A percentile compares a stretch with the other conserved stretches of the same genome.
Evolutionary conservation across 2,329 filamentous ascomycete species (phyloP).

Genomic region (Microcyclosporella mali): DNA sequence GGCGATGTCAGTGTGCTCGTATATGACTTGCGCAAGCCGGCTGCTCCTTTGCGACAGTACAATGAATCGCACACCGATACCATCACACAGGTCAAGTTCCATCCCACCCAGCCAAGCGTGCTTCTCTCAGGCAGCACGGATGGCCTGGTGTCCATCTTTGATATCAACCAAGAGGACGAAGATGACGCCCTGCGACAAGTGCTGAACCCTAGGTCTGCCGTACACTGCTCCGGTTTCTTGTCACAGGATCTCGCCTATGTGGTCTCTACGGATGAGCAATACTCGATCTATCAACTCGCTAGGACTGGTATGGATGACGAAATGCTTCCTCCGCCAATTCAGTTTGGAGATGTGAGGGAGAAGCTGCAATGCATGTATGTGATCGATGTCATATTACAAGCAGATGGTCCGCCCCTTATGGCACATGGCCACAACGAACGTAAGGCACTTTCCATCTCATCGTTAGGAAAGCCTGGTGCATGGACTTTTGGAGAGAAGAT

Average conservation of each 20-base stretch:
- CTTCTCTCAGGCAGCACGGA: conserved; percentile 74
- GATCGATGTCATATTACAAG: conserved; percentile 55
- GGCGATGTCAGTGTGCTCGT: conserved; percentile 35
- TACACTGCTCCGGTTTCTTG: conserved; percentile 70
- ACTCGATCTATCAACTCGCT: conserved; percentile 65
- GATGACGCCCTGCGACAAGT: conserved; percentile 73
- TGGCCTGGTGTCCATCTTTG: conserved; percentile 70
- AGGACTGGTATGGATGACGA: conserved; percentile 56
- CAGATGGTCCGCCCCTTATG: conserved; percentile 24
- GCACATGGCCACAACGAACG: conserved; percentile 28
- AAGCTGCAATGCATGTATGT: conserved; percentile 68
- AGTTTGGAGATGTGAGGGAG: conserved; percentile 64
- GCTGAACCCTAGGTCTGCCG: conserved; percentile 68
- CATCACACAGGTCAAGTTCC: conserved; percentile 49
- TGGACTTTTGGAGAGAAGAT: conserved; percentile 27
- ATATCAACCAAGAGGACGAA: conserved; percentile 64
- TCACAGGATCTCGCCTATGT: conserved; percentile 60
- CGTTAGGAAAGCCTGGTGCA: conserved; percentile 19
- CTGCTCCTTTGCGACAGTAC: conserved; percentile 34
- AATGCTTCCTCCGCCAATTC: conserved; percentile 42
- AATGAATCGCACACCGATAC: conserved; percentile 51
- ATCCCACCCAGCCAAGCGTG: conserved; percentile 48
- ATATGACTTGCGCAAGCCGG: conserved; percentile 38
- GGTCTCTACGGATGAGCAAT: conserved; percentile 70
- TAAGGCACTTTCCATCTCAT: conserved; percentile 24